Evolutionary conservation across 2,329 filamentous ascomycete genomes (phyloP), one percentile per base, ranked within the genome.

Genomic region (Aspergillus pseudotamarii): DNA sequence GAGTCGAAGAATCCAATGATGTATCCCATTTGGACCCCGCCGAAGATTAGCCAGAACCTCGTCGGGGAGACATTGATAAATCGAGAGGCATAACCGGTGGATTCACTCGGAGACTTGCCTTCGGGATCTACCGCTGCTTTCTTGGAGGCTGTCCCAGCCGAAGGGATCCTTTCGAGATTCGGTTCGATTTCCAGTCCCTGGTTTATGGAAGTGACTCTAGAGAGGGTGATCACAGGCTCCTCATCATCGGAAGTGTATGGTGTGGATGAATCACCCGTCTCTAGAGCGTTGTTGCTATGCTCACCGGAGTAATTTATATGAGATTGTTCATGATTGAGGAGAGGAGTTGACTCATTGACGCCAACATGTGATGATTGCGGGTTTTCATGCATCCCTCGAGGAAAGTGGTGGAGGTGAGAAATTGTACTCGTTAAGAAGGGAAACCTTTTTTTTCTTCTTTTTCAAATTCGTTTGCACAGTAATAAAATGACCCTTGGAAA

Each of bases 1-100:
- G 86, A 85, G 79, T 94, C 92, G 72, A 94, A 94, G 73, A 83
- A 88, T 10, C 75, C 79, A 60, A 82, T 76, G 65, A 89, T 85
- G 70, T 86, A 86, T 5, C 82, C 82, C n/a, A 84, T 72, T 64
- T 90, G 77, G 54, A 90, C 81, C 57, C 85, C 84, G 6, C 78
- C 68, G 72, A 90, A 91, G 61, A 90, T 85, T 64, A 87, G 72
- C 84, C 86, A 88, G 78, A 91, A 91, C 34, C 83, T 81, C 14
- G 69, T 68, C 1, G 76, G 75, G 0, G 75, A 76, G 14, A 80
- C 73, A 57, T 78, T 73, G 46, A 78, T 75, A 57, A 79, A 80
- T 14, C 76, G 74, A 10, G 72, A 64, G 9, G 70, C 70, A 59
- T 77, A 76, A 21, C 61, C 66, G 9, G 65, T 58, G 19, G 63